These are phyloP conservation scores for Raphanus sativus DNA, from an alignment of 345 rosid genomes.

Conservation along the genomic window DNA sequence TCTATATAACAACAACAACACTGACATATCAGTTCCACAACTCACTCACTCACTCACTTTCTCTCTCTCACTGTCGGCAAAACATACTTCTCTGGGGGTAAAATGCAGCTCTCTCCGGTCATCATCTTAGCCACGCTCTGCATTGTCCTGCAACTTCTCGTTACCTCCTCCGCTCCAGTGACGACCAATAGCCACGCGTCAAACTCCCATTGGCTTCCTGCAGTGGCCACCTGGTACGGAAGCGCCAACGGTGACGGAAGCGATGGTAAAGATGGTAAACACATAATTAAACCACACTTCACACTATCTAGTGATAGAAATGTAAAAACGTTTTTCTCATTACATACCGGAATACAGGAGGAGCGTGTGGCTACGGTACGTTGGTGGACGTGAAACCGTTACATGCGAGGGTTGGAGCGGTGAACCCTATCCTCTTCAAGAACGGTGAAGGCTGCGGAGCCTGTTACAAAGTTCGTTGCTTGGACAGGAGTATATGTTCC, in stretches of 20 bases:
- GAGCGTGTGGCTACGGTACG: slow-evolving; percentile 96
- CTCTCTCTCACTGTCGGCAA: slow-evolving; percentile 36
- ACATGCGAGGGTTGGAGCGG: slow-evolving; percentile 88
- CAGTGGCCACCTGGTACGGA: slow-evolving; percentile 99
- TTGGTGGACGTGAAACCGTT: slow-evolving; percentile 89
- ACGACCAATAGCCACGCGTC: slow-evolving; percentile 27
- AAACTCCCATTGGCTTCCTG: slow-evolving; percentile 68
- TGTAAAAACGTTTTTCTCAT: background rate
- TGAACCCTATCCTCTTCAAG: slow-evolving; percentile 84
- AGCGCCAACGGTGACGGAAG: slow-evolving; percentile 94
- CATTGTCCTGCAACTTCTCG: slow-evolving; percentile 29
- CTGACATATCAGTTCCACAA: slow-evolving; percentile 23
- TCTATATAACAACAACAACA: slow-evolving; percentile 31
- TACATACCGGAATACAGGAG: slow-evolving; percentile 50
- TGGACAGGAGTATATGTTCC: slow-evolving; percentile 78
- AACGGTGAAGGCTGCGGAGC: slow-evolving; percentile 94
- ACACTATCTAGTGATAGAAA: background rate
- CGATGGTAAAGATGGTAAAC: slow-evolving; percentile 80
- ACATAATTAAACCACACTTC: background rate
- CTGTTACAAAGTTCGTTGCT: slow-evolving; percentile 81
- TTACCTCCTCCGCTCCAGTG: background rate
- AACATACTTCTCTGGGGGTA: slow-evolving; percentile 12
- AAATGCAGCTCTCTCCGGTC: slow-evolving; percentile 31
- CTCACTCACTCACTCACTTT: slow-evolving; percentile 31
- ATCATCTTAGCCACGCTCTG: slow-evolving; percentile 12